Base-by-base conservation (phyloP, 2,329 filamentous ascomycete species). In the Neonectria punicea region DNA sequence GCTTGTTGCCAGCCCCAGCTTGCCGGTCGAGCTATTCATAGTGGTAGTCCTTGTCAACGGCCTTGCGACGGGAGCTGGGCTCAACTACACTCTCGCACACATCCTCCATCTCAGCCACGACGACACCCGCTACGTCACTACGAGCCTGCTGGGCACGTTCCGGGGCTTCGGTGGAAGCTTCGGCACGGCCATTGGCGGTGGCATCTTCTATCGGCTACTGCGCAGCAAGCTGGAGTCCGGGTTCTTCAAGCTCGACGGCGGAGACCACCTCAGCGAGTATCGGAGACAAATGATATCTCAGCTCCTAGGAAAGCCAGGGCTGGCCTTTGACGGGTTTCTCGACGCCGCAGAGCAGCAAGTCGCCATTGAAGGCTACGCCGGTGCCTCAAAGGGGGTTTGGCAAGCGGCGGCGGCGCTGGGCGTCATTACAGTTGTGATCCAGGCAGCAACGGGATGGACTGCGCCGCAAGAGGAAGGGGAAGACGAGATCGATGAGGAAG, bases 11-110 rank as follows among this genome's bases (percentile, higher is more conserved):
- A 88, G 84, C 1, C 80, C 87, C 0, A 73, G 80, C 6, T 84
- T 86, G 1, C 81, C 86, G 0, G 80, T 85, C 2, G 74, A 76
- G 8, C 71, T 86, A 0, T 92, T 92, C 70, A 77, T 94, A 7
- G 66, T 83, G 5, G 78, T 87, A 16, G 85, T 93, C 1, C 90
- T 94, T 73, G 51, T 86, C 50, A 94, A 94, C 74, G 93, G 93
- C 0, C 82, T 94, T 47, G 86, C 86, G 67, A 92, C 90, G 0
- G 93, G 93, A 13, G 89, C 91, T 0, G 84, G 87, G 6, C 81
- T 95, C 62, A 96, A 95, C 78, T 97, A 97, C 79, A 92, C 91
- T 0, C 85, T 97, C 3, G 92, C 93, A 0, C 93, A 97, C 73
- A 78, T 94, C 5, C 84, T 97, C 5, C 92, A 96, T 75, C 83